These are phyloP conservation scores for Apiospora hydei DNA, from an alignment of 2,329 filamentous ascomycete species.

Conservation along the genomic window DNA sequence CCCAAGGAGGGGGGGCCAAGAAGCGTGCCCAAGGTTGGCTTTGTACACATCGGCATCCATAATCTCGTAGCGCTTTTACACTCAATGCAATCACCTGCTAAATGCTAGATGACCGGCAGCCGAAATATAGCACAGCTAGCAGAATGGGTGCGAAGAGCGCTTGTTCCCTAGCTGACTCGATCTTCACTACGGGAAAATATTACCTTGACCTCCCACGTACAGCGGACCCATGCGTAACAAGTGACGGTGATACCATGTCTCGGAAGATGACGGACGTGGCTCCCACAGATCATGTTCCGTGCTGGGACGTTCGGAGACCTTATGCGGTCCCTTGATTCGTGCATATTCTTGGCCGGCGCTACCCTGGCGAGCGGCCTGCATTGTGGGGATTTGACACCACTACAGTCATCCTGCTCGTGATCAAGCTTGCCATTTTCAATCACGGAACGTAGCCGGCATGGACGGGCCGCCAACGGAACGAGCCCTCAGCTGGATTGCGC, in stretches of 20 bases:
- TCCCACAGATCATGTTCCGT: background rate
- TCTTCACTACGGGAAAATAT: background rate
- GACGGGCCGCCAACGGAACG: background rate
- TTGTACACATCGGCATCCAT: too few relatives aligned
- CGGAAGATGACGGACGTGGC: background rate
- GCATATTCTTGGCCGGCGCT: background rate
- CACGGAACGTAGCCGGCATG: constrained; percentile 4
- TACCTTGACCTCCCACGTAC: too few relatives aligned
- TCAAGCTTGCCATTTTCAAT: background rate
- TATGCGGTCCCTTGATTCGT: background rate
- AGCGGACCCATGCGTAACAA: background rate
- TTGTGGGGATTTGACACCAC: background rate
- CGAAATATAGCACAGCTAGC: too few relatives aligned
- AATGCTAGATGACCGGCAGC: too few relatives aligned
- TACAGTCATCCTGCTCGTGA: background rate
- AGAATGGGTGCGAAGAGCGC: too few relatives aligned
- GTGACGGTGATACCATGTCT: background rate
- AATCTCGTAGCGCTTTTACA: too few relatives aligned
- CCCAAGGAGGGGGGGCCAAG: too few relatives aligned
- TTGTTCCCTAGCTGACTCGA: too few relatives aligned
- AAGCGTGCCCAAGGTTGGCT: too few relatives aligned
- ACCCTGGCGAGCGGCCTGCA: background rate
- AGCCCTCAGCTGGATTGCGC: background rate
- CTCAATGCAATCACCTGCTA: too few relatives aligned
- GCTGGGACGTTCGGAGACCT: background rate